Conservation (phyloP, 106 monocot genomes). For the Triglochin maritima region DNA sequence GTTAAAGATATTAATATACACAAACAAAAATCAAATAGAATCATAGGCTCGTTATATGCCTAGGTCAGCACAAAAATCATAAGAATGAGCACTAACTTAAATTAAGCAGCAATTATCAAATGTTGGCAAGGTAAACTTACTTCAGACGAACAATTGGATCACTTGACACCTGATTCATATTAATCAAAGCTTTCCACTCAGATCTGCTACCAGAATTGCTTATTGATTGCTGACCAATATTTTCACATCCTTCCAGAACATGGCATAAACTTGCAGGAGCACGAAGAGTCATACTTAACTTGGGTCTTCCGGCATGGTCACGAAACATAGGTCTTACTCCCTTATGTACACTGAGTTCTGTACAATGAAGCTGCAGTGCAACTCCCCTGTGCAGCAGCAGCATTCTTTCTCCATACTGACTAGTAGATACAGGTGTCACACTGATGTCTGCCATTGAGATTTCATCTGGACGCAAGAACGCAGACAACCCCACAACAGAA, state of each 20-base stretch:
- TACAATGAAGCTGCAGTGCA: slow-evolving; percentile 45
- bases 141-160: slow-evolving; percentile 41
- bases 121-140: slow-evolving; percentile 35
- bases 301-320: slow-evolving; percentile 56
- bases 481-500: slow-evolving; percentile 37
- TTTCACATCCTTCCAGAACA: slow-evolving; percentile 56
- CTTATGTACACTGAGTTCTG: slow-evolving; percentile 44
- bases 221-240: slow-evolving; percentile 32
- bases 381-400: slow-evolving; percentile 38
- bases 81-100: background rate
- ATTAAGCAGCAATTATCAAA: background rate
- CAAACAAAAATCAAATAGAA: too few species aligned
- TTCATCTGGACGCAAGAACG: slow-evolving; percentile 48
- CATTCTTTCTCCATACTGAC: slow-evolving; percentile 24
- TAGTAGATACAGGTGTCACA: slow-evolving; percentile 10
- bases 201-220: slow-evolving; percentile 48
- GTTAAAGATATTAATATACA: too few species aligned
- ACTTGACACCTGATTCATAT: slow-evolving; percentile 31
- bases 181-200: slow-evolving; percentile 63
- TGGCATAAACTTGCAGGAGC: slow-evolving; percentile 37
- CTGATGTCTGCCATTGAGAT: slow-evolving; percentile 35
- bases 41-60: background rate
- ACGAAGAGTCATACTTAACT: slow-evolving; percentile 55
- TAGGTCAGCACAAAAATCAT: background rate
- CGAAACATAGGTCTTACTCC: slow-evolving; percentile 56